A percentile compares a stretch with the other conserved stretches of the same genome.
phyloP scores from a whole-genome alignment of 1,284 basidiomycete species.

The Volvariella volvacea region DNA sequence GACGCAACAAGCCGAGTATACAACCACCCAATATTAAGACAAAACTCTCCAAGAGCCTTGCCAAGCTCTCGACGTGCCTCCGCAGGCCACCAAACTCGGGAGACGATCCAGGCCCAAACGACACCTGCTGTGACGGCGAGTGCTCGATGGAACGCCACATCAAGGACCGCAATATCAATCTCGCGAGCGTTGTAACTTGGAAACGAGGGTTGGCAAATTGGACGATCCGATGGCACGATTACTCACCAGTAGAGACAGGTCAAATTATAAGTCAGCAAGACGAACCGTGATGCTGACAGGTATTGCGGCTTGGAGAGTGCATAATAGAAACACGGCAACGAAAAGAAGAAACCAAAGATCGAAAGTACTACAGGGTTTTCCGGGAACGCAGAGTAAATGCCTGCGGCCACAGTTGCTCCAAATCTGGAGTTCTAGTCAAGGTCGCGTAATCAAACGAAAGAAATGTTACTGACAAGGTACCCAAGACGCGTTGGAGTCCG shows the following conservation, averaged over 20 bases:
- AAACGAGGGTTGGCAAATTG: neutral
- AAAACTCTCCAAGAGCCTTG: slow-evolving; percentile 84
- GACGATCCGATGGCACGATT: neutral
- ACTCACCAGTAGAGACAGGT: slow-evolving; percentile 82
- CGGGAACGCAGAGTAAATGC: slow-evolving; percentile 68
- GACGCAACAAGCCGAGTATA: slow-evolving; percentile 76
- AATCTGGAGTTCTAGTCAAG: slow-evolving; percentile 36
- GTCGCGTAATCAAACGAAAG: slow-evolving; percentile 5
- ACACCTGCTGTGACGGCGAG: slow-evolving; percentile 84
- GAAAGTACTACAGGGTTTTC: slow-evolving; percentile 73
- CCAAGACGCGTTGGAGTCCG: slow-evolving; percentile 70
- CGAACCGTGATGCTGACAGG: slow-evolving; percentile 78
- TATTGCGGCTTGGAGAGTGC: slow-evolving; percentile 79
- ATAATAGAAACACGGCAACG: slow-evolving; percentile 90
- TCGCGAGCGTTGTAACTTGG: slow-evolving; percentile 78
- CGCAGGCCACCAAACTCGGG: slow-evolving; percentile 91
- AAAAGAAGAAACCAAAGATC: slow-evolving; percentile 85
- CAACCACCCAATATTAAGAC: slow-evolving; percentile 78
- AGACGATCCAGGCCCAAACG: slow-evolving; percentile 84
- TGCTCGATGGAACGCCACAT: slow-evolving; percentile 74
- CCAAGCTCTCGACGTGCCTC: slow-evolving; percentile 87
- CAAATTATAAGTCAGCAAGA: slow-evolving; percentile 87
- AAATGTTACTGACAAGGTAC: slow-evolving; percentile 62
- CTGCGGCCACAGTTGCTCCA: slow-evolving; percentile 74
- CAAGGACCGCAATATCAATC: slow-evolving; percentile 59